Percentiles rank a stretch among this genome's conserved stretches.
These are phyloP conservation scores for Linderina pennispora DNA, from an alignment of 192 early-diverging fungal genomes.

Conservation along the genomic window DNA sequence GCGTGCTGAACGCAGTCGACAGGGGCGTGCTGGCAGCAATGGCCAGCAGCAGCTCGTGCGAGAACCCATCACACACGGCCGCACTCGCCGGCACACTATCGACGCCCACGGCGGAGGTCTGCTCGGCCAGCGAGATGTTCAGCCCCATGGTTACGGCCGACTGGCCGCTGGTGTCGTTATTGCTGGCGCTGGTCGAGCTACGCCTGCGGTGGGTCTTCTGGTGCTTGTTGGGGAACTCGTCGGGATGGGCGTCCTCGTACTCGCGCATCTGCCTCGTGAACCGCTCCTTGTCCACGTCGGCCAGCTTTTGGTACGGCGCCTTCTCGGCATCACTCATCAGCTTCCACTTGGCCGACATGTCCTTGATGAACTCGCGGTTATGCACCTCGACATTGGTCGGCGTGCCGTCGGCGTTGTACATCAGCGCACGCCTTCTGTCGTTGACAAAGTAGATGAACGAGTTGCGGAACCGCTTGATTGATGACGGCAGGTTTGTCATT, in stretches of 20 bases:
- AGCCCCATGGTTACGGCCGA: conserved; percentile 1
- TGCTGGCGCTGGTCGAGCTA: conserved; percentile 19
- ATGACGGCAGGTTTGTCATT: conserved; percentile 28
- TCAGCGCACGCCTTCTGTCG: conserved; percentile 19
- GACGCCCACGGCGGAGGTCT: neutral
- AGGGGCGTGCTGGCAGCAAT: conserved; percentile 9
- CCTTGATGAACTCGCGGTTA: conserved; percentile 40
- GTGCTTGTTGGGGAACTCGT: conserved; percentile 10
- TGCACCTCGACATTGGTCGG: conserved; percentile 23
- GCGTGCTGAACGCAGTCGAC: conserved; percentile 11
- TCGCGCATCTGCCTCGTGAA: conserved; percentile 31
- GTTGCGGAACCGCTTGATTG: conserved; percentile 46
- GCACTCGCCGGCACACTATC: neutral
- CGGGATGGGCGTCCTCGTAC: conserved; percentile 33
- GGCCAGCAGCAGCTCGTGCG: too few species aligned
- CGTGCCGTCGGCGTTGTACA: conserved; percentile 10
- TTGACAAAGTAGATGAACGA: conserved; percentile 47
- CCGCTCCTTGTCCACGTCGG: conserved; percentile 40
- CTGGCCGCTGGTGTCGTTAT: conserved; percentile 3
- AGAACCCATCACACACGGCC: too few species aligned
- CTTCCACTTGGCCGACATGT: conserved; percentile 41
- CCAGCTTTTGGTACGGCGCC: conserved; percentile 25
- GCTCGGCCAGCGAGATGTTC: conserved; percentile 14
- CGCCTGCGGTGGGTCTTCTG: conserved; percentile 18
- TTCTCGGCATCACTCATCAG: conserved; percentile 33